A percentile compares a stretch with the other conserved stretches of the same genome.
These are phyloP conservation scores for Clarireedia paspali DNA, from an alignment of 2,329 filamentous ascomycete species.

Conservation along the genomic window DNA sequence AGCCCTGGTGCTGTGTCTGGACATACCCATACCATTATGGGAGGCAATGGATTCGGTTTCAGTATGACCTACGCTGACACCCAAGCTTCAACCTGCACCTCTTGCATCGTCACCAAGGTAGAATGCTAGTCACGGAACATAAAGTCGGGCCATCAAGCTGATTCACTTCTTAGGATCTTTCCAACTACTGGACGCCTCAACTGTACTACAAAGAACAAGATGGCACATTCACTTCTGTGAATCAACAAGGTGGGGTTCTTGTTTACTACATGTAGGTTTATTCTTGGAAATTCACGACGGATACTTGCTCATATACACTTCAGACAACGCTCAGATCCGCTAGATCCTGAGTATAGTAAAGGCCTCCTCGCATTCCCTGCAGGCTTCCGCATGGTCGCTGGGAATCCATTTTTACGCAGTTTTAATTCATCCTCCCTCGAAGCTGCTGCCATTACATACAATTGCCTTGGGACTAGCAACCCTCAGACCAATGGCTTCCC, in stretches of 20 bases:
- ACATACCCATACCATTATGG: conserved; percentile 56
- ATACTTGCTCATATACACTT: neutral
- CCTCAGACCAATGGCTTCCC: conserved; percentile 44
- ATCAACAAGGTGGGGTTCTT: conserved; percentile 40
- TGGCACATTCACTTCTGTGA: conserved; percentile 43
- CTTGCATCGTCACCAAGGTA: conserved; percentile 49
- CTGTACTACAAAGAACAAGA: conserved; percentile 47
- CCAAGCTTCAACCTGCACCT: conserved; percentile 50
- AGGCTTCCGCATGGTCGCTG: conserved; percentile 59
- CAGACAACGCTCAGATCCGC: conserved; percentile 35
- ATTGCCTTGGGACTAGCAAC: conserved; percentile 42
- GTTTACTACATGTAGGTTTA: conserved; percentile 47
- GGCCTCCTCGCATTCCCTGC: conserved; percentile 48
- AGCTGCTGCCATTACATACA: conserved; percentile 45
- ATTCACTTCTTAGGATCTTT: conserved; percentile 34
- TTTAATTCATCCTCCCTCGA: conserved; percentile 36
- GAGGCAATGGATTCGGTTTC: conserved; percentile 53
- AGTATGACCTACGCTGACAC: conserved; percentile 45
- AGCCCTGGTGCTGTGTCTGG: conserved; percentile 42
- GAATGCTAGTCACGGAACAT: neutral
- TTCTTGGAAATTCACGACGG: neutral
- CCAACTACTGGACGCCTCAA: conserved; percentile 62
- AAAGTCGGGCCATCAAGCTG: neutral
- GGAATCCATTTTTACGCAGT: conserved; percentile 45
- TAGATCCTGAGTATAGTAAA: conserved; percentile 34